phyloP scores from a whole-genome alignment of 306 rosid species.

The Glycine soja region DNA sequence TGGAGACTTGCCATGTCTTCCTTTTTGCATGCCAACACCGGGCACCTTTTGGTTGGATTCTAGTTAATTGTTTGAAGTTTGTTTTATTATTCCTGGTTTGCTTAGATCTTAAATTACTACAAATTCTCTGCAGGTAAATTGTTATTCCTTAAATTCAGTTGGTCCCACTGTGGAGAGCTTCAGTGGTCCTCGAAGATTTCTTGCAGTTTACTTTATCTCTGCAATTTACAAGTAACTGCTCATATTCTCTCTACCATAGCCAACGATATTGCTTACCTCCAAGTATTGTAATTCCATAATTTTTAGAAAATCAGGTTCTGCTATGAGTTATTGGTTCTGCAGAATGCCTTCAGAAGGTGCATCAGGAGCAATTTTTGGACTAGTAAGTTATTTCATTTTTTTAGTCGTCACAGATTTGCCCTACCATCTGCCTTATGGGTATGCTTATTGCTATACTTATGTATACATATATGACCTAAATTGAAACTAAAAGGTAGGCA shows the following conservation, averaged over 20 bases:
- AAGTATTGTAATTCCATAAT: conserved; percentile 60
- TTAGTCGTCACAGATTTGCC: neutral
- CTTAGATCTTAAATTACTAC: conserved; percentile 4
- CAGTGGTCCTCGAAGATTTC: conserved; percentile 79
- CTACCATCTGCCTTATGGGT: conserved; percentile 1
- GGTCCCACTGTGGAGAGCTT: conserved; percentile 88
- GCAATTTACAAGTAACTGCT: conserved; percentile 91
- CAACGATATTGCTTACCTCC: conserved; percentile 54
- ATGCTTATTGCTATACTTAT: neutral
- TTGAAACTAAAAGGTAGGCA: neutral
- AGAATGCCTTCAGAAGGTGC: conserved; percentile 87
- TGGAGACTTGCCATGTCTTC: conserved; percentile 91
- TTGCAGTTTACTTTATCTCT: conserved; percentile 79
- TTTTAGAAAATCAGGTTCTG: conserved; percentile 87
- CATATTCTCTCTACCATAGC: conserved; percentile 56
- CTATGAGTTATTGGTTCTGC: conserved; percentile 82
- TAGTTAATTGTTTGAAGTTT: conserved; percentile 31
- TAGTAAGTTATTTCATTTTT: conserved; percentile 62
- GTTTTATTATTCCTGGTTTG: conserved; percentile 32
- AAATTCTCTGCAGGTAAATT: conserved; percentile 65
- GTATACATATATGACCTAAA: neutral
- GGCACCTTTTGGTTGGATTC: conserved; percentile 81
- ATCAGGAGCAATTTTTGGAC: conserved; percentile 93
- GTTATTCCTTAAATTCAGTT: conserved; percentile 83
- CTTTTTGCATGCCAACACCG: conserved; percentile 86